Evolutionary conservation across 495 filamentous ascomycete species (phyloP).

Genomic region (Echria macrotheca): DNA sequence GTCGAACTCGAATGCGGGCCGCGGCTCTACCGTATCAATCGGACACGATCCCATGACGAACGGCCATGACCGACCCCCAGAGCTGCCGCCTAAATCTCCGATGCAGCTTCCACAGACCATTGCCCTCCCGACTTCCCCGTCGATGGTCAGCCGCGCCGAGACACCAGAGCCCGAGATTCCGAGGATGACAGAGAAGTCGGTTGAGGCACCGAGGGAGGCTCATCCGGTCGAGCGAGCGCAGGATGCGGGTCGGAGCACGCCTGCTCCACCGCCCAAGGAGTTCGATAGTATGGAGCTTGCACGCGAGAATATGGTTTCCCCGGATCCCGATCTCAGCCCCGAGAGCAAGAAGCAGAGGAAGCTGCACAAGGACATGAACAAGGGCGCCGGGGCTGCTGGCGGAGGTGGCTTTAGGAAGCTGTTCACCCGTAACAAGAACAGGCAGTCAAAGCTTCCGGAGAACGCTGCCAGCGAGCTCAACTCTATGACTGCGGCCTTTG

Average conservation of each 20-base stretch:
- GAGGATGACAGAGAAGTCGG: conserved; percentile 25
- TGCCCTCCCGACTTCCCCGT: conserved; percentile 11
- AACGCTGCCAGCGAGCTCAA: conserved; percentile 40
- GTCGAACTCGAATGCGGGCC: conserved; percentile 62
- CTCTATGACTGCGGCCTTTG: conserved; percentile 22
- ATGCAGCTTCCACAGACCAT: conserved; percentile 11
- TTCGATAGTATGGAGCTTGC: conserved; percentile 31
- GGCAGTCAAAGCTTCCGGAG: conserved; percentile 45
- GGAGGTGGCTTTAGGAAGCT: conserved; percentile 54
- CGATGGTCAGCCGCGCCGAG: conserved; percentile 8
- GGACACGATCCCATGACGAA: conserved; percentile 22
- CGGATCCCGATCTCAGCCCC: conserved; percentile 39
- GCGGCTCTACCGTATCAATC: conserved; percentile 38
- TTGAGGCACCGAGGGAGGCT: conserved; percentile 28
- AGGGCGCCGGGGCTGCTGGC: conserved; percentile 19
- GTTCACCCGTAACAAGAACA: conserved; percentile 59
- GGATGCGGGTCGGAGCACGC: conserved; percentile 29
- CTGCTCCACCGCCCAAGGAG: conserved; percentile 37
- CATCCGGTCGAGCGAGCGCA: conserved; percentile 34
- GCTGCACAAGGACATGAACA: conserved; percentile 52
- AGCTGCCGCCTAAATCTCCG: conserved; percentile 32
- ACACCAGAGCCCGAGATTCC: conserved; percentile 17
- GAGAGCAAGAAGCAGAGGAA: conserved; percentile 48
- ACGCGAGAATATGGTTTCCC: conserved; percentile 39
- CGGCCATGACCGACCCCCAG: conserved; percentile 26